Conservation (phyloP, 352 stramenopile genomes). For the Aphanomyces cochlioides region DNA sequence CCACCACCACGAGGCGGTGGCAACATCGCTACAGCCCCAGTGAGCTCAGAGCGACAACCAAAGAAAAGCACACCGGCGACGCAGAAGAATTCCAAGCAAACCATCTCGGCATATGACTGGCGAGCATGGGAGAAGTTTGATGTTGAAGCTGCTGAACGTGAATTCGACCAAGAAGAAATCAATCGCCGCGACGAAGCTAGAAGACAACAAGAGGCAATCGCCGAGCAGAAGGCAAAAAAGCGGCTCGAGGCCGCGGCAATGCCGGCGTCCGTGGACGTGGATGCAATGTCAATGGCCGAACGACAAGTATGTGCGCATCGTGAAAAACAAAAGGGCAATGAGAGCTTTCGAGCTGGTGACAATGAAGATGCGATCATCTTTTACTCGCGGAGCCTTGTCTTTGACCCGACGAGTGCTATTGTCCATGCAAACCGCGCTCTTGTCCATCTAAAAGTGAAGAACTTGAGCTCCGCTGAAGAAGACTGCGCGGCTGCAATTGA, state of each 20-base stretch:
- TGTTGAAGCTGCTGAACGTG: constrained; percentile 55
- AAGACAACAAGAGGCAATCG: constrained; percentile 23
- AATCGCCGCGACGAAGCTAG: constrained; percentile 56
- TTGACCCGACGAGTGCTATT: constrained; percentile 66
- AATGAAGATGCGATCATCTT: constrained; percentile 78
- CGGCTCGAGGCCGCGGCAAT: constrained; percentile 29
- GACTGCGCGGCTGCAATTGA: constrained; percentile 77
- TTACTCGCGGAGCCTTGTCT: constrained; percentile 87
- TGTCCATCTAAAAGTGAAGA: constrained; percentile 70
- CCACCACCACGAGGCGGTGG: constrained; percentile 48
- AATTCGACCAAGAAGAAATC: constrained; percentile 32
- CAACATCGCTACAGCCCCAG: constrained; percentile 14
- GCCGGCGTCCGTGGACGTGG: constrained; percentile 52
- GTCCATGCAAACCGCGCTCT: constrained; percentile 88
- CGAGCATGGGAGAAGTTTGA: constrained; percentile 90
- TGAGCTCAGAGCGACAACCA: constrained; percentile 1
- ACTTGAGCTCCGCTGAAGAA: constrained; percentile 80
- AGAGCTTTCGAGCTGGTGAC: constrained; percentile 85
- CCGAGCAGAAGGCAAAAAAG: neutral
- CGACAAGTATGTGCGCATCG: constrained; percentile 54
- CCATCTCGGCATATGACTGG: constrained; percentile 88
- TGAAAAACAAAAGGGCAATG: constrained; percentile 93
- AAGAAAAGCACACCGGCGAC: constrained; percentile 31
- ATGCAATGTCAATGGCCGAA: constrained; percentile 48
- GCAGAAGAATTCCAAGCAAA: constrained; percentile 16